Evolutionary conservation across 208 protist genomes (phyloP), one percentile per base, ranked within the genome.

Genomic region (Porcisia hertigi): DNA sequence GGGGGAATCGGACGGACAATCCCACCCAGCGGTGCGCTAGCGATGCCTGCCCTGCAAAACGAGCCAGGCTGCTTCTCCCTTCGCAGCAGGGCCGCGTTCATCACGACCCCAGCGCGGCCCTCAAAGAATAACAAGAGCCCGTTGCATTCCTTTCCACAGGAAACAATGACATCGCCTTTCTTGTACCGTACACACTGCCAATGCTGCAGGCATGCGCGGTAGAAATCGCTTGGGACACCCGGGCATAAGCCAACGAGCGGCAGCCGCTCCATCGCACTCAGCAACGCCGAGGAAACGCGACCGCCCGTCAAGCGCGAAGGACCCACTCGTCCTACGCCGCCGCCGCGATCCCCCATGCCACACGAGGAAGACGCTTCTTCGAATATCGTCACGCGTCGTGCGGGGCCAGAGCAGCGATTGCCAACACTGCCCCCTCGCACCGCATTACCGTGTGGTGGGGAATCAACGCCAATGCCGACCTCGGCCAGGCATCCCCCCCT

Each of bases 111-210:
- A 0, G 88, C 89, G 0, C 83, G 79, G 41, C 86, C 90, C 36
- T 93, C 84, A 43, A 78, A 88, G 65, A 96, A 93, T 54, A 94
- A 73, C 18, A 94, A 72, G 1, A 96, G 54, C 7, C 87, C 77
- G 71, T 91, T 96, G 84, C 92, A 96, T 80, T 96, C 92, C 74
- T 90, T 80, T 4, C 92, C 89, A 34, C 80, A 82, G 1, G 75
- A 30, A 25, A 88, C 85, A 54, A 96, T 86, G 57, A 76, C 65
- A 1, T 94, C 84, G 6, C 88, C 89, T 18, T 86, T 82, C 1
- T 84, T 64, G 69, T 82, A 85, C 39, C 64, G 77, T 12, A 85
- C 43, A 49, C 82, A 84, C 54, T 77, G 84, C 88, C 89, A 96
- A 65, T 83, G 81, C 64, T 30, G 62, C 65, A 59, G 54, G 69